These are phyloP conservation scores for Mycosarcoma mackinlayi DNA, from an alignment of 1,284 basidiomycete genomes.

Conservation along the genomic window DNA sequence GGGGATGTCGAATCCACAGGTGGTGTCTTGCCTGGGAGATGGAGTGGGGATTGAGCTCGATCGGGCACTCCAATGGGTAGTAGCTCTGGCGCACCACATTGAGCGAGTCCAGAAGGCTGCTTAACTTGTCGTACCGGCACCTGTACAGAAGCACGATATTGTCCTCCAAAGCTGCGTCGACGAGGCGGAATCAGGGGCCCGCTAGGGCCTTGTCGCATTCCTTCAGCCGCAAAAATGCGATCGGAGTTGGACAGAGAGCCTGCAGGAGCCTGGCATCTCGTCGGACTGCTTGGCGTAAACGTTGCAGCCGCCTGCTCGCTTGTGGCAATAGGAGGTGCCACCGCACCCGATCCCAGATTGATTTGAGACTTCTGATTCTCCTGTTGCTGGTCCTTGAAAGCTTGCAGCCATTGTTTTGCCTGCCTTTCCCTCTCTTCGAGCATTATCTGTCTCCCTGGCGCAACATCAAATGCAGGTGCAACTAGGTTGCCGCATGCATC, in stretches of 20 bases:
- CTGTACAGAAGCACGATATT: constrained; percentile 6
- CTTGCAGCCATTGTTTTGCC: constrained; percentile 18
- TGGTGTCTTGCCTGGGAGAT: background rate
- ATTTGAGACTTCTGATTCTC: constrained; percentile 6
- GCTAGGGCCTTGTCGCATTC: background rate
- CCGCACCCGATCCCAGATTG: constrained; percentile 10
- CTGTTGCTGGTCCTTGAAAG: constrained; percentile 21
- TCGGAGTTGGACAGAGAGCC: background rate
- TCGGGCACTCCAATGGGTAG: background rate
- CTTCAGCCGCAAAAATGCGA: too few relatives aligned
- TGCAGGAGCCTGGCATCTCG: background rate
- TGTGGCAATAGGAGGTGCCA: constrained; percentile 22
- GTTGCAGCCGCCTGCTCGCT: constrained; percentile 15
- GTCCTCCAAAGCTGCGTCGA: constrained; percentile 22
- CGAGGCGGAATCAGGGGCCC: constrained; percentile 27
- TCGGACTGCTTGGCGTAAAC: constrained; percentile 13
- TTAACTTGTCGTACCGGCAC: background rate
- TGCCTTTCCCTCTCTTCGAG: constrained; percentile 18
- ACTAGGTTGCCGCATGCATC: constrained; percentile 23
- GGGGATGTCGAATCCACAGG: background rate
- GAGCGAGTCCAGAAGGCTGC: too few relatives aligned
- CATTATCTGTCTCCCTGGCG: constrained; percentile 33
- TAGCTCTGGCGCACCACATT: background rate
- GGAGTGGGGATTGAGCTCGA: background rate
- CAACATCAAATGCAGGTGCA: constrained; percentile 36